Evolutionary conservation across 345 rosid species (phyloP).

Genomic region (Corchorus capsularis): DNA sequence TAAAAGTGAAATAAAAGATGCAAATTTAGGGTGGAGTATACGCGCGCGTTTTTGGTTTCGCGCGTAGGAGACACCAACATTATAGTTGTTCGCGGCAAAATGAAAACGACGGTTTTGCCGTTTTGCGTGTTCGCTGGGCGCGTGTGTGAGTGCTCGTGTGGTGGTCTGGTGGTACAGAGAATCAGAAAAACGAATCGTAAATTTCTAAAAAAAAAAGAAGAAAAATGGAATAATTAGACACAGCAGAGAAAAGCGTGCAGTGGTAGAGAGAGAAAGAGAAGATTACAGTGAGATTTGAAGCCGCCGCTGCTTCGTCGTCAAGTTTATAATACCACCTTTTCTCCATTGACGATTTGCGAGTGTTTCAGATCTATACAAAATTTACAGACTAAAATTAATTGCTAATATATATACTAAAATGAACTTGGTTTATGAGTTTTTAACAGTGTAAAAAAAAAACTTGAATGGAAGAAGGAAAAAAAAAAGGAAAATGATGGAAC

Average conservation of each 20-base stretch:
- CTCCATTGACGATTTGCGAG: conserved; percentile 3
- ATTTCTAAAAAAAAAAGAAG: neutral
- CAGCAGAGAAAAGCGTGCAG: neutral
- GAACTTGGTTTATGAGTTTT: neutral
- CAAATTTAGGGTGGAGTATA: neutral
- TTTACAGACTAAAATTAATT: too few species aligned
- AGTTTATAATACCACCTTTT: neutral
- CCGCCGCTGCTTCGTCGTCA: conserved; percentile 7
- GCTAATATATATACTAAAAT: neutral
- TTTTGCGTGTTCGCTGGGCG: neutral
- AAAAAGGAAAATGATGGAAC: neutral
- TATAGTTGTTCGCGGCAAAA: conserved; percentile 4
- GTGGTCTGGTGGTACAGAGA: neutral
- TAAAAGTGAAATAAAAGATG: neutral
- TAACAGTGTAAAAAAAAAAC: neutral
- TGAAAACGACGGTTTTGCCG: conserved; percentile 1
- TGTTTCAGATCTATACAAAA: neutral
- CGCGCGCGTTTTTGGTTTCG: neutral
- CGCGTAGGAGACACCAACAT: neutral
- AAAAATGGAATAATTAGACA: neutral
- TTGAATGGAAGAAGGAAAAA: neutral
- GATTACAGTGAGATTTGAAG: conserved; percentile 11
- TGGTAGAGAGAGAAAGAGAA: neutral
- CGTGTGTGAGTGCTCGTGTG: conserved; percentile 11
- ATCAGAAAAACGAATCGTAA: neutral